Evolutionary conservation across 2,329 filamentous ascomycete genomes (phyloP), one percentile per base, ranked within the genome.

Genomic region (Stemphylium beticola): DNA sequence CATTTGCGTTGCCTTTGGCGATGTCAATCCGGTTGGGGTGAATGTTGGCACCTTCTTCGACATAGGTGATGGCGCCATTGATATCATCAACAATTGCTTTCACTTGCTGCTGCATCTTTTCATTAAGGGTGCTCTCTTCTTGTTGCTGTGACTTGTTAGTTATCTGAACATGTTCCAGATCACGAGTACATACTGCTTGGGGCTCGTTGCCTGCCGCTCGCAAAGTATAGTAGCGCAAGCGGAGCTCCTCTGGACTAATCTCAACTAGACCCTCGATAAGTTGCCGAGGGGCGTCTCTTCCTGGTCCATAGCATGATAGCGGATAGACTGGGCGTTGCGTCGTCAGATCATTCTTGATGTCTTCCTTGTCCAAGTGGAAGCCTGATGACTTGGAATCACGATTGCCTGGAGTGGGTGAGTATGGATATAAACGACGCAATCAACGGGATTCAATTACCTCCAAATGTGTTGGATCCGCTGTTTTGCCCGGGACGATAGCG

Each of bases 221-320:
- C 2, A 85, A 85, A 47, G 87, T 79, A 68, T 93, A 93, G 69
- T 92, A 88, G 18, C 80, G 77, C 24, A 93, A 72, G 44, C 92
- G 85, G 72, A 96, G 84, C 76, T 98, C 93, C 74, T 98, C 93
- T 36, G 90, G 89, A 68, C 92, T 96, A 73, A 92, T 89, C 74
- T 98, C 93, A 15, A 92, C 84, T 5, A 85, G 81, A 1, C 92
- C 92, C 47, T 92, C 92, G 67, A 96, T 93, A 1, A 97, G 82
- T 75, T 96, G 92, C 15, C 86, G 85, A 0, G 93, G 93, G 1
- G 89, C 86, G 64, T 92, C 85, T 66, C 81, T 83, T 4, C 89
- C 89, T 0, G 93, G 92, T 0, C 87, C 91, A 74, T 96, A 98
- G 18, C 89, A 84, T 1, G 93, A 96, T 20, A 97, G 83, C 4